Evolutionary conservation across 2,329 filamentous ascomycete genomes (phyloP), one percentile per base, ranked within the genome.

Genomic region (Sporothrix variecibatus): DNA sequence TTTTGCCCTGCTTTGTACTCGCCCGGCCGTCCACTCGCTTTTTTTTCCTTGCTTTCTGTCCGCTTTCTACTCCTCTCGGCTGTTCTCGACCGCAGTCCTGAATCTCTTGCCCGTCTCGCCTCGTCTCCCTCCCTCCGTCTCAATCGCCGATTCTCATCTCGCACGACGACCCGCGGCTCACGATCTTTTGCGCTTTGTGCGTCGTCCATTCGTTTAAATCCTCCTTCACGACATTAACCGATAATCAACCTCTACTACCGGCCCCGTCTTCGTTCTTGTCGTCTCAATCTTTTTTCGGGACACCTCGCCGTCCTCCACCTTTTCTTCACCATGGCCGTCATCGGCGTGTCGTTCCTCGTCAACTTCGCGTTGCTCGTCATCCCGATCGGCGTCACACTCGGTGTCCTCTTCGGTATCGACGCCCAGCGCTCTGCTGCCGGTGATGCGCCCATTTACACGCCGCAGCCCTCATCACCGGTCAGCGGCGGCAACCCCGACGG

Each of bases 301-400:
- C 17, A 6, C 46, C 43, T 68, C 38, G 12, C 46, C 20, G 28
- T n/a, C 53, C 17, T 28, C 31, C 53, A 23, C 8, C 31, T 26
- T 20, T 23, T 3, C 34, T 34, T 58, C 31, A 38, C 51, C 77
- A 85, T 85, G 84, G 77, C 82, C 38, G 43, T 75, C 38, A 78
- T 81, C 72, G 78, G 78, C 69, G 74, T 82, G 72, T 79, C 82
- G 75, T 86, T 85, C 79, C 78, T 88, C 74, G 82, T 88, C 80
- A 88, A 87, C 80, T 82, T 85, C 72, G 82, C 81, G 77, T 82
- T 89, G 69, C 77, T 88, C 75, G 83, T 83, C 76, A 80, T 88
- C 43, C 75, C 87, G 85, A 71, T 77, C 15, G 75, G 72, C 53
- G 74, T 73, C 9, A 77, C 76, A 0, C 62, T 77, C 9, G 87